phyloP scores from a whole-genome alignment of 108 stramenopile genomes.

The Fragilariopsis cylindrus region DNA sequence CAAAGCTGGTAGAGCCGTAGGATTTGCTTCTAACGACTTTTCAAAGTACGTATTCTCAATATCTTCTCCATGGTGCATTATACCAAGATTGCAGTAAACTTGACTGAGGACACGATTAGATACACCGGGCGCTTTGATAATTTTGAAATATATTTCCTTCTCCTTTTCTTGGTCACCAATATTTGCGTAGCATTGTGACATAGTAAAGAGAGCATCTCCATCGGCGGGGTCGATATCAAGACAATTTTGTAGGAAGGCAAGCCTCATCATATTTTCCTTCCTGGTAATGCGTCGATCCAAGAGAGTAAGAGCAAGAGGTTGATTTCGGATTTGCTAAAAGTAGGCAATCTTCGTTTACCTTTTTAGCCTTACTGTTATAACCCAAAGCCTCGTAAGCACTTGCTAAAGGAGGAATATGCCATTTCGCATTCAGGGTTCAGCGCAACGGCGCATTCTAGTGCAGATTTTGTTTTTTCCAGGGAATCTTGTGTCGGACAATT shows the following conservation, averaged over 20 bases:
- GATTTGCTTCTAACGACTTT: constrained; percentile 31
- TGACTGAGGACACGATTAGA: constrained; percentile 16
- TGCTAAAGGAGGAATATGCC: constrained; percentile 39
- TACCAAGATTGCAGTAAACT: constrained; percentile 53
- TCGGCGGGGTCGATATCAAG: constrained; percentile 42
- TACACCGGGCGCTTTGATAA: constrained; percentile 43
- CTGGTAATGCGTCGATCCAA: constrained; percentile 35
- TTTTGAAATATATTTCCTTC: constrained; percentile 18
- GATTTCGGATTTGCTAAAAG: constrained; percentile 40
- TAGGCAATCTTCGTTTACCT: constrained; percentile 49
- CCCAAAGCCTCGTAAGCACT: constrained; percentile 23
- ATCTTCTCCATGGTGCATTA: constrained; percentile 31
- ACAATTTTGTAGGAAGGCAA: constrained; percentile 34
- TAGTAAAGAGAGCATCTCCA: constrained; percentile 38
- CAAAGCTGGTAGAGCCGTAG: constrained; percentile 28
- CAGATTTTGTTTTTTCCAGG: constrained; percentile 23
- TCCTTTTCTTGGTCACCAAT: constrained; percentile 25
- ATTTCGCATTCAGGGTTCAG: constrained; percentile 53
- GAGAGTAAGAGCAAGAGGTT: constrained; percentile 40
- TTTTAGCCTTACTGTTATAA: constrained; percentile 26
- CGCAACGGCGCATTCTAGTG: constrained; percentile 47
- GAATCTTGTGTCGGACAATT: constrained; percentile 8
- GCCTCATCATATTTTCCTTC: constrained; percentile 34
- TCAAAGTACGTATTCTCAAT: constrained; percentile 43
- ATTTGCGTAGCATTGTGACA: constrained; percentile 29